Percentiles rank a stretch among this genome's conserved stretches.
Evolutionary conservation across 768 basidiomycete species (phyloP).

Genomic region (Dendrothele bispora): DNA sequence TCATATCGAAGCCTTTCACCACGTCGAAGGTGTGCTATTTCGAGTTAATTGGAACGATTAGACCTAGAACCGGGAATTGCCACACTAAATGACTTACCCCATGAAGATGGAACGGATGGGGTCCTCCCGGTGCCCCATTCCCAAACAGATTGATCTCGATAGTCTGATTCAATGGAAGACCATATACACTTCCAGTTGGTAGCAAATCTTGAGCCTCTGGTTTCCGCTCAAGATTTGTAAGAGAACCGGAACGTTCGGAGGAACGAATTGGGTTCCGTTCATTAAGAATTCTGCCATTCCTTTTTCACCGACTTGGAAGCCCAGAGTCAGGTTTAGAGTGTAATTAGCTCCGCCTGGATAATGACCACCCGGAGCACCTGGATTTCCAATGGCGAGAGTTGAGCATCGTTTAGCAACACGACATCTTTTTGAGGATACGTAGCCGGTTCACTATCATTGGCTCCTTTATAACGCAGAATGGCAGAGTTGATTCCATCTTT

Average conservation of each 20-base stretch:
- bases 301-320: background rate
- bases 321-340: conserved; percentile 19
- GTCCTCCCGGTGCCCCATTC: conserved; percentile 23
- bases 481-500: conserved; percentile 32
- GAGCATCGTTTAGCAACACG: conserved; percentile 28
- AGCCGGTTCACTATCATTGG: conserved; percentile 16
- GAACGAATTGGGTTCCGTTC: conserved; percentile 13
- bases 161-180: conserved; percentile 30
- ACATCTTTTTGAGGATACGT: conserved; percentile 6
- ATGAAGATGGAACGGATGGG: conserved; percentile 50
- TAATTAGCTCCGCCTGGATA: conserved; percentile 32
- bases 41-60: background rate
- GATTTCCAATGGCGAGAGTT: conserved; percentile 28
- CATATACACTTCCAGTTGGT: conserved; percentile 26
- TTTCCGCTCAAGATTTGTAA: conserved; percentile 40
- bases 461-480: conserved; percentile 42
- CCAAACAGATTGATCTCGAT: conserved; percentile 35
- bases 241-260: conserved; percentile 40
- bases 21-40: conserved; percentile 44
- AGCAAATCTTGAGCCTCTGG: conserved; percentile 28
- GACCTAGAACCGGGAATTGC: background rate
- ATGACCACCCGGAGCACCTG: conserved; percentile 30
- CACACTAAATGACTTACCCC: conserved; percentile 33
- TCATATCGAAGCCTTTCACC: conserved; percentile 36
- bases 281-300: background rate